A percentile compares a stretch with the other conserved stretches of the same genome.
phyloP scores from a whole-genome alignment of 2,329 filamentous ascomycete species.

The Venturia nashicola region DNA sequence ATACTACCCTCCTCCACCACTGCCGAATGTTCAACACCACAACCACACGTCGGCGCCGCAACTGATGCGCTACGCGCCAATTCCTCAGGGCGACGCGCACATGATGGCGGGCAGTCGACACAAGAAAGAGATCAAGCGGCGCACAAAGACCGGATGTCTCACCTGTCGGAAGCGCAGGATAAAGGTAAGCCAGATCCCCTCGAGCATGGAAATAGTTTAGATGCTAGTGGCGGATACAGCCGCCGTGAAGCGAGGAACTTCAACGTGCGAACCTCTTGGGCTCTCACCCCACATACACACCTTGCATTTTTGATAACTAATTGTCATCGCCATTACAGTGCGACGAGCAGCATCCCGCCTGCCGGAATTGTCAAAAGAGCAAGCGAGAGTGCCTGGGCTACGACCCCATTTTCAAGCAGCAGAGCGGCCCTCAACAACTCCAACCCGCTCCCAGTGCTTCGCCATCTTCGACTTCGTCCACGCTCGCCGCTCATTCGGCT shows the following conservation, averaged over 20 bases:
- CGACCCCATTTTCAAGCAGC: constrained; percentile 75
- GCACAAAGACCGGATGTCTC: constrained; percentile 61
- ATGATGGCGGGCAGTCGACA: constrained; percentile 50
- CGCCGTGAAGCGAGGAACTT: constrained; percentile 11
- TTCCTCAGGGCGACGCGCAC: constrained; percentile 35
- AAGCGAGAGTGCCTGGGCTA: constrained; percentile 80
- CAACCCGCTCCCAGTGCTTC: constrained; percentile 51
- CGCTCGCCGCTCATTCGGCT: constrained; percentile 20
- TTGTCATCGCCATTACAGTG: constrained; percentile 48
- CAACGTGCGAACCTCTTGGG: constrained; percentile 17
- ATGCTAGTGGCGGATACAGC: constrained; percentile 11
- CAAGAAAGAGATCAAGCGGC: constrained; percentile 63
- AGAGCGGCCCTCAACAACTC: constrained; percentile 56
- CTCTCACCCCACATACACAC: background rate
- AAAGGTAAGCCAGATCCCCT: constrained; percentile 45
- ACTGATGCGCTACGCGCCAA: constrained; percentile 37
- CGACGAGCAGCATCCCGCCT: constrained; percentile 88
- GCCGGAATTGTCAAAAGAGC: constrained; percentile 80
- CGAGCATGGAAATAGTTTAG: background rate
- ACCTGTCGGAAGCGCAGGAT: constrained; percentile 50
- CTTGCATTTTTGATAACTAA: background rate
- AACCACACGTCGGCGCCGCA: constrained; percentile 37
- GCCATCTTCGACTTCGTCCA: constrained; percentile 12
- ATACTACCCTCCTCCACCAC: constrained; percentile 37
- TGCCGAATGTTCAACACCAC: constrained; percentile 19